Conservation (phyloP, 805 yeast genomes). For the Candida piceae region DNA sequence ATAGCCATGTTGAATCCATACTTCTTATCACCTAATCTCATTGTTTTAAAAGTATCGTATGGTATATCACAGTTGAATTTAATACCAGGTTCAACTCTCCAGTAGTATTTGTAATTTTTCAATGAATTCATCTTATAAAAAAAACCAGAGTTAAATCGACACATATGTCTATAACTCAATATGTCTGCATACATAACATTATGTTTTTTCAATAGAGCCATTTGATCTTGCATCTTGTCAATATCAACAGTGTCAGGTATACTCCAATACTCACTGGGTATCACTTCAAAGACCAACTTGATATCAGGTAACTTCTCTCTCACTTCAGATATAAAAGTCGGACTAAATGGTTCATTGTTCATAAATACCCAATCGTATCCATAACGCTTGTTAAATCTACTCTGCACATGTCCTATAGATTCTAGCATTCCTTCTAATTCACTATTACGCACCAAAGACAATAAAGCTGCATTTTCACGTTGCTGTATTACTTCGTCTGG, state of each 20-base stretch:
- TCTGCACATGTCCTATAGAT: conserved; percentile 33
- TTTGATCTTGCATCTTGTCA: conserved; percentile 25
- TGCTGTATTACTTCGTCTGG: too few species aligned
- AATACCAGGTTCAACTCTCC: conserved; percentile 55
- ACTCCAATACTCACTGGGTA: conserved; percentile 44
- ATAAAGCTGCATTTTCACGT: conserved; percentile 58
- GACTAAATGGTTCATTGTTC: conserved; percentile 41
- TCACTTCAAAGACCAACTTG: conserved; percentile 40
- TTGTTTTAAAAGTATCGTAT: conserved; percentile 41
- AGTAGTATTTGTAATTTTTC: conserved; percentile 45
- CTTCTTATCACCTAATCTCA: conserved; percentile 41
- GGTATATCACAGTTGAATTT: conserved; percentile 46
- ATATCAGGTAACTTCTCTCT: conserved; percentile 21
- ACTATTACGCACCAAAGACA: conserved; percentile 36
- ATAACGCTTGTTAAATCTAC: conserved; percentile 33
- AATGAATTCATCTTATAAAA: conserved; percentile 45
- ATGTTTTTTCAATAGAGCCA: conserved; percentile 23
- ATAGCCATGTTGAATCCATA: conserved; percentile 49
- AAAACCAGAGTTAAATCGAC: conserved; percentile 45
- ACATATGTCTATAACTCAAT: conserved; percentile 69
- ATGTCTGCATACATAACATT: conserved; percentile 52
- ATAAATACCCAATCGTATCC: conserved; percentile 43
- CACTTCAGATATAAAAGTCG: conserved; percentile 33
- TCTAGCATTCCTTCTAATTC: conserved; percentile 34
- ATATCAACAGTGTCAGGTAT: conserved; percentile 40